A percentile compares a stretch with the other conserved stretches of the same genome.
These are phyloP conservation scores for Conidiobolus incongruus DNA, from an alignment of 371 early-diverging fungal species.

Conservation along the genomic window DNA sequence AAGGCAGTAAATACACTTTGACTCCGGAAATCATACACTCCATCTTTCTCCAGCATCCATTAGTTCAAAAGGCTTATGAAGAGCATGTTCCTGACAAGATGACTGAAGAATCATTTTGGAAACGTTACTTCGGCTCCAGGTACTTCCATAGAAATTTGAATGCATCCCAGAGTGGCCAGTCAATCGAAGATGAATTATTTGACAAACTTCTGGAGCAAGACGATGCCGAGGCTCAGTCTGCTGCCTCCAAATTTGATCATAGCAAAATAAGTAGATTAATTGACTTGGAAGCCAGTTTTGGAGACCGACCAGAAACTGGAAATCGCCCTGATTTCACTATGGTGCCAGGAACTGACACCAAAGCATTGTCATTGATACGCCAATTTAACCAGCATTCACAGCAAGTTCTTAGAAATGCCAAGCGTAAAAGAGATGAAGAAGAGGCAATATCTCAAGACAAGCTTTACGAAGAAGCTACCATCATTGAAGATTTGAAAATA, in stretches of 20 bases:
- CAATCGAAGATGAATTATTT: slow-evolving; percentile 58
- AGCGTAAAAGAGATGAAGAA: too few species aligned
- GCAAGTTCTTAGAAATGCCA: slow-evolving; percentile 26
- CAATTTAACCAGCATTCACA: slow-evolving; percentile 78
- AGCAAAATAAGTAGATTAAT: too few species aligned
- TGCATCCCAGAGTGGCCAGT: slow-evolving; percentile 23
- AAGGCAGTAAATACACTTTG: slow-evolving; percentile 62
- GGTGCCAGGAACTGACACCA: slow-evolving; percentile 39
- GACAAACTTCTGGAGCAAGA: slow-evolving; percentile 60
- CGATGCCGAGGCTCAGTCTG: too few species aligned
- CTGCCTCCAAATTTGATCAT: too few species aligned
- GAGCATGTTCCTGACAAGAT: slow-evolving; percentile 66
- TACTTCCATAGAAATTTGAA: slow-evolving; percentile 66
- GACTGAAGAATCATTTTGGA: slow-evolving; percentile 73
- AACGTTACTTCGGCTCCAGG: slow-evolving; percentile 57
- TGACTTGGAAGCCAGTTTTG: too few species aligned
- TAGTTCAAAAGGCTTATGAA: slow-evolving; percentile 62
- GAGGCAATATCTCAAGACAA: too few species aligned
- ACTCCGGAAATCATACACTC: slow-evolving; percentile 73
- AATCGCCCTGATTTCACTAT: slow-evolving; percentile 76
- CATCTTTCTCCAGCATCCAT: slow-evolving; percentile 73
- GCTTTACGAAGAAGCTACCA: too few species aligned
- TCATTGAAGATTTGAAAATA: too few species aligned
- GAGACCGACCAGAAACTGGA: slow-evolving; percentile 31
- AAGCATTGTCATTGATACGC: slow-evolving; percentile 58